Conservation (phyloP, 1,139 yeast genomes). For the Magnusiomyces fungicola region DNA sequence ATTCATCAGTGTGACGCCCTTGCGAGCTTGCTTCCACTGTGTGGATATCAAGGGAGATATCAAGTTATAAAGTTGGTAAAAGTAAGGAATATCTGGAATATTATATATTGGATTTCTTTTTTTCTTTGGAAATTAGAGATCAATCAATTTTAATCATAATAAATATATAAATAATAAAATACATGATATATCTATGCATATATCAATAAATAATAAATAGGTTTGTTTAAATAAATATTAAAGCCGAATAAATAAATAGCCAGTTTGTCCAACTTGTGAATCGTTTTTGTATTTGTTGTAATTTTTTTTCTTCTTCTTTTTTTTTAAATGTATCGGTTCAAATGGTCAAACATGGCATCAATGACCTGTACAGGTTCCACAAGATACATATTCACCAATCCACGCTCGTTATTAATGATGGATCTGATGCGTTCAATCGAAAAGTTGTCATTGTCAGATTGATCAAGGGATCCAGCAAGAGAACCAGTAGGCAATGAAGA, state of each 20-base stretch:
- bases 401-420: background rate
- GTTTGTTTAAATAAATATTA: no score
- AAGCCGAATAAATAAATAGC: no score
- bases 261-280: no score
- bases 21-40: slow-evolving; percentile 62
- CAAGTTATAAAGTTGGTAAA: background rate
- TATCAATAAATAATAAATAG: no score
- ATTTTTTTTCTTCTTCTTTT: background rate
- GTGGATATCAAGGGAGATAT: slow-evolving; percentile 2
- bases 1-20: slow-evolving; percentile 65
- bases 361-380: background rate
- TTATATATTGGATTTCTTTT: background rate
- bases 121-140: background rate
- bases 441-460: background rate
- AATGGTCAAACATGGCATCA: slow-evolving; percentile 2
- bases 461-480: no score
- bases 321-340: background rate
- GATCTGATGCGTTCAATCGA: background rate
- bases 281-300: background rate
- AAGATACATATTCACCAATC: background rate
- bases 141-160: no score
- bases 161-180: no score
- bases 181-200: no score
- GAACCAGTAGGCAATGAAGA: no score
- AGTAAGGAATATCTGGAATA: background rate